A percentile compares a stretch with the other conserved stretches of the same genome.
These are phyloP conservation scores for Phytophthora uliginosa DNA, from an alignment of 352 stramenopile genomes.

Conservation along the genomic window DNA sequence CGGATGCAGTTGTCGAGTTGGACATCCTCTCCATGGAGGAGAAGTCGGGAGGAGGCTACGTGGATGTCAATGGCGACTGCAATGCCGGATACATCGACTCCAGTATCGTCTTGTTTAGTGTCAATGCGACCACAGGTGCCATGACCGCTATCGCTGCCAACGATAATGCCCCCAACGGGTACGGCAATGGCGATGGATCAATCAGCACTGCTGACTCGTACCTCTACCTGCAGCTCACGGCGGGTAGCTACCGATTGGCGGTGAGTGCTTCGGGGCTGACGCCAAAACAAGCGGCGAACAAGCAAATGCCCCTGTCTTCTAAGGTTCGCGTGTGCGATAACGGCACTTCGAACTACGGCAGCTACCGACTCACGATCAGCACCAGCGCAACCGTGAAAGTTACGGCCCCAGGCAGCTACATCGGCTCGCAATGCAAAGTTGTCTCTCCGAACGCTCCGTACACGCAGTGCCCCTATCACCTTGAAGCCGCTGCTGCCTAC, in stretches of 20 bases:
- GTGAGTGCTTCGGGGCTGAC: slow-evolving; percentile 68
- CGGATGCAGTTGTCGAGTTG: slow-evolving; percentile 55
- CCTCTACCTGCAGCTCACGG: slow-evolving; percentile 43
- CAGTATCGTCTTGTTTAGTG: slow-evolving; percentile 62
- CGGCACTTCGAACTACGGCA: slow-evolving; percentile 74
- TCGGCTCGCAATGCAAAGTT: slow-evolving; percentile 65
- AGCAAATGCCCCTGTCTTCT: slow-evolving; percentile 49
- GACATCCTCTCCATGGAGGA: slow-evolving; percentile 78
- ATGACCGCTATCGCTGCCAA: slow-evolving; percentile 41
- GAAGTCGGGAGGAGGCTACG: slow-evolving; percentile 38
- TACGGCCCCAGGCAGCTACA: slow-evolving; percentile 56
- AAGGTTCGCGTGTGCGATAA: slow-evolving; percentile 56
- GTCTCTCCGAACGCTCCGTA: slow-evolving; percentile 47
- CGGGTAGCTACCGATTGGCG: slow-evolving; percentile 67
- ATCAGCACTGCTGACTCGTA: slow-evolving; percentile 70
- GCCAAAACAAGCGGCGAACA: slow-evolving; percentile 44
- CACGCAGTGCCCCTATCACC: slow-evolving; percentile 63
- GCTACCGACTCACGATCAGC: slow-evolving; percentile 68
- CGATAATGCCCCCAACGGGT: slow-evolving; percentile 54
- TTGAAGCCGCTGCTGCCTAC: slow-evolving; percentile 46
- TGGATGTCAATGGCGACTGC: slow-evolving; percentile 79
- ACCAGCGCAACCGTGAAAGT: slow-evolving; percentile 45
- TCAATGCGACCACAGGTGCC: slow-evolving; percentile 38
- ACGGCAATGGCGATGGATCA: slow-evolving; percentile 59
- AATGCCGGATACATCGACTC: slow-evolving; percentile 77